Evolutionary conservation across 495 filamentous ascomycete genomes (phyloP).

Genomic region (Pyrenopolyporus hunteri): DNA sequence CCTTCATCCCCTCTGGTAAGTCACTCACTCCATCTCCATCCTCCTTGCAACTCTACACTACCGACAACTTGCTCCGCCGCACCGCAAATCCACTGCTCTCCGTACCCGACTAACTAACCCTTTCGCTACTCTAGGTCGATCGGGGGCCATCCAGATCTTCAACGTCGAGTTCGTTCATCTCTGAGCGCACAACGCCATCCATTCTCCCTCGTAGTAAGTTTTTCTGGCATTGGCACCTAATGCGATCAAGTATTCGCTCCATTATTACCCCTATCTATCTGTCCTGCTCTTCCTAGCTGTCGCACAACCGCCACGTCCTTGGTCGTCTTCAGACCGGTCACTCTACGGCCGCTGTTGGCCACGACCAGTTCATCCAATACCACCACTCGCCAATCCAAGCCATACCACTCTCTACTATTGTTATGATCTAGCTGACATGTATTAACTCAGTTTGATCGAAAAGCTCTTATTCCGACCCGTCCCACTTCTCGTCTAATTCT

Average conservation of each 20-base stretch:
- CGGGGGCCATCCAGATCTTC: constrained; percentile 36
- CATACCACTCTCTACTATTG: background rate
- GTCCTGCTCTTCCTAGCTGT: constrained; percentile 12
- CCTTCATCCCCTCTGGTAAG: constrained; percentile 39
- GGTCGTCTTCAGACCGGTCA: constrained; percentile 19
- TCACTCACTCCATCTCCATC: constrained; percentile 24
- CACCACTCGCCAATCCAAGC: background rate
- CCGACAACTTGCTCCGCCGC: background rate
- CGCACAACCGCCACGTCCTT: constrained; percentile 4
- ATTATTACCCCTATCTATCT: constrained; percentile 29
- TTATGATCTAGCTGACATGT: constrained; percentile 6
- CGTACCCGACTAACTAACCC: constrained; percentile 29
- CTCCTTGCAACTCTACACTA: constrained; percentile 2
- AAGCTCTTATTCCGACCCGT: constrained; percentile 15
- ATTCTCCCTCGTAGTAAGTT: constrained; percentile 47
- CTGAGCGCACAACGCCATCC: constrained; percentile 45
- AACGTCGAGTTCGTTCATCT: constrained; percentile 43
- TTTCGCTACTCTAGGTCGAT: constrained; percentile 35
- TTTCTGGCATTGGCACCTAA: constrained; percentile 40
- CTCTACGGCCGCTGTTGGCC: constrained; percentile 27
- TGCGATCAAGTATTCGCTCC: constrained; percentile 46
- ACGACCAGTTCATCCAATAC: constrained; percentile 12
- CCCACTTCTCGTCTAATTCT: constrained; percentile 19
- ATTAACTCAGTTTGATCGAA: constrained; percentile 9
- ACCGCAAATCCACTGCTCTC: constrained; percentile 17